Evolutionary conservation across 441 rosid genomes (phyloP).

Genomic region (Flueggea neowawraea): DNA sequence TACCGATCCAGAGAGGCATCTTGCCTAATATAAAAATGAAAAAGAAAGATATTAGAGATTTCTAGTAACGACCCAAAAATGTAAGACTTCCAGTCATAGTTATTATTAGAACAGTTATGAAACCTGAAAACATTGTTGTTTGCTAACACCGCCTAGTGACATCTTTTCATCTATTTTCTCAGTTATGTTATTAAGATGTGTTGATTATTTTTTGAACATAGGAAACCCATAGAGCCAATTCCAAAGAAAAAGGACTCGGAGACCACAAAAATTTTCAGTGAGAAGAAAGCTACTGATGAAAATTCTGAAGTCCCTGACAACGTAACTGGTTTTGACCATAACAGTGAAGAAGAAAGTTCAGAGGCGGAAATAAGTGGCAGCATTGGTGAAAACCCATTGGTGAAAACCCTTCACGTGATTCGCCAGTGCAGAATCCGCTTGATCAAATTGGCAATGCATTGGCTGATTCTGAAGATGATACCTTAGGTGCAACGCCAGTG

Average conservation of each 20-base stretch:
- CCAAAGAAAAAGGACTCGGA: constrained; percentile 21
- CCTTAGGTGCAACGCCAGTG: too few species aligned
- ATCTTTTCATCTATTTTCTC: neutral
- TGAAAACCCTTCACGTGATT: constrained; percentile 17
- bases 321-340: constrained; percentile 20
- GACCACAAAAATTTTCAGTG: constrained; percentile 14
- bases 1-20: too few species aligned
- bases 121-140: too few species aligned
- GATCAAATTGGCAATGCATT: constrained; percentile 10
- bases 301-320: constrained; percentile 11
- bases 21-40: too few species aligned
- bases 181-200: neutral
- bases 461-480: too few species aligned
- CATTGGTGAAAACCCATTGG: constrained; percentile 14
- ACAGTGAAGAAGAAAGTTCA: constrained; percentile 17
- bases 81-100: too few species aligned
- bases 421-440: constrained; percentile 23
- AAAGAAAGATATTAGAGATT: too few species aligned
- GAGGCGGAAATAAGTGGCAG: constrained; percentile 30
- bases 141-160: neutral
- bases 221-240: constrained; percentile 36
- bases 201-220: constrained; percentile 17
- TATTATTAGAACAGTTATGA: too few species aligned
- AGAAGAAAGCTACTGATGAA: constrained; percentile 16
- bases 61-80: too few species aligned